phyloP scores from a whole-genome alignment of 1,284 basidiomycete genomes.

The Tilletia caries region DNA sequence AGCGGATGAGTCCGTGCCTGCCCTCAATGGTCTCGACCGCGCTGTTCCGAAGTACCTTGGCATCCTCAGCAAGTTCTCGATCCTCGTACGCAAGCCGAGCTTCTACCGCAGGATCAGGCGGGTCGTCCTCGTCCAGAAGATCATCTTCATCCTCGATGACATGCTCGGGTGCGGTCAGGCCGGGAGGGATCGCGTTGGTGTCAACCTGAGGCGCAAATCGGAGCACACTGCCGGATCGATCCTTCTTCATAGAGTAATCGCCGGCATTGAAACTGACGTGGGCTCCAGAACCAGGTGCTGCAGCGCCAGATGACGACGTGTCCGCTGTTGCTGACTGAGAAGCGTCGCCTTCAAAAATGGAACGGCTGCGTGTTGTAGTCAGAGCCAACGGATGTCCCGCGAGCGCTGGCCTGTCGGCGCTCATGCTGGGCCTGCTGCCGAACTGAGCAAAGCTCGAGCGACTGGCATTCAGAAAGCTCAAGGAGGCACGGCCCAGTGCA shows the following conservation, averaged over 20 bases:
- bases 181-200: constrained; percentile 10
- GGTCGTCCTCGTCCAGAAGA: constrained; percentile 21
- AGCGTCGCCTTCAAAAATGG: background rate
- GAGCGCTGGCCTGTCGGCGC: background rate
- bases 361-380: background rate
- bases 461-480: background rate
- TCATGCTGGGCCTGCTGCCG: background rate
- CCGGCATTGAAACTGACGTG: background rate
- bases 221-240: background rate
- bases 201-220: constrained; percentile 18
- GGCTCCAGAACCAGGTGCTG: background rate
- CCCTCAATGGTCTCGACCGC: constrained; percentile 75
- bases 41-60: constrained; percentile 62
- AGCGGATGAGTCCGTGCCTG: constrained; percentile 77
- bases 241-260: background rate
- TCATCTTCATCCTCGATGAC: constrained; percentile 7
- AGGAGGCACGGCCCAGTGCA: background rate
- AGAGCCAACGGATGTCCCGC: background rate
- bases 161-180: background rate
- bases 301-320: background rate
- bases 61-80: constrained; percentile 77
- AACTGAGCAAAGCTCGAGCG: background rate
- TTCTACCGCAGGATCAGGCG: constrained; percentile 23
- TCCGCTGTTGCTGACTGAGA: background rate
- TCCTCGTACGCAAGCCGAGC: constrained; percentile 61